phyloP scores from a whole-genome alignment of 768 basidiomycete genomes.

The Holtermanniella nyarrowii region DNA sequence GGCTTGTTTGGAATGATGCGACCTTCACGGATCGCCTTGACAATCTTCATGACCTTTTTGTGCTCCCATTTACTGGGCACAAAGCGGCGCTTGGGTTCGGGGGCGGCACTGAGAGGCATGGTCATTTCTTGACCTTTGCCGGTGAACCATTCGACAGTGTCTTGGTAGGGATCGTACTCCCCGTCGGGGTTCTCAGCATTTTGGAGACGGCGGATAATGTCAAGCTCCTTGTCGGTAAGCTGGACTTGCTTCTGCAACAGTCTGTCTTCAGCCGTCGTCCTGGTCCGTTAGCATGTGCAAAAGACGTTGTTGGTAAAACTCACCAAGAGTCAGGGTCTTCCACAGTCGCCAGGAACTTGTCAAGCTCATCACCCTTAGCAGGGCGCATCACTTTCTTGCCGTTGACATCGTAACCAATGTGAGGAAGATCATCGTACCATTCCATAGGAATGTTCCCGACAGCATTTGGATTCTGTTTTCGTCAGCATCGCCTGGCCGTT shows the following conservation, averaged over 20 bases:
- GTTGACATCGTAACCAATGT: slow-evolving; percentile 90
- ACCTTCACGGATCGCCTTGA: slow-evolving; percentile 92
- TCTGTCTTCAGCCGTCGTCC: slow-evolving; percentile 86
- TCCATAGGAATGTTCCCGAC: slow-evolving; percentile 91
- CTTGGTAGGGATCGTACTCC: slow-evolving; percentile 82
- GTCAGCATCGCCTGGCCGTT: neutral
- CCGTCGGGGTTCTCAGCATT: slow-evolving; percentile 84
- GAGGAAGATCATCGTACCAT: slow-evolving; percentile 99
- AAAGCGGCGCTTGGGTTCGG: slow-evolving; percentile 94
- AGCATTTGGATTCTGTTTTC: slow-evolving; percentile 71
- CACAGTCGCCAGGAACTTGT: slow-evolving; percentile 87
- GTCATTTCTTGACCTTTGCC: slow-evolving; percentile 87
- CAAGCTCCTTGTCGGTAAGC: slow-evolving; percentile 78
- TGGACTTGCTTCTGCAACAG: slow-evolving; percentile 74
- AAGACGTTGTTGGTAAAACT: too few relatives aligned
- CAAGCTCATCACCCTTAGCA: slow-evolving; percentile 88
- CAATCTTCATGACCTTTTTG: slow-evolving; percentile 99
- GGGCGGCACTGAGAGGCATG: slow-evolving; percentile 83
- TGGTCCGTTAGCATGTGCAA: too few relatives aligned
- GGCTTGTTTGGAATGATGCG: slow-evolving; percentile 86
- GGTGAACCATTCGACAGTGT: slow-evolving; percentile 93
- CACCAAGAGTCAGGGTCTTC: slow-evolving; percentile 89
- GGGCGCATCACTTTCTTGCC: slow-evolving; percentile 90
- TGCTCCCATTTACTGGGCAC: slow-evolving; percentile 99
- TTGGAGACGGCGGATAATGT: slow-evolving; percentile 86